Conservation (phyloP, 805 yeast species). For the Zygosaccharomyces rouxii region DNA sequence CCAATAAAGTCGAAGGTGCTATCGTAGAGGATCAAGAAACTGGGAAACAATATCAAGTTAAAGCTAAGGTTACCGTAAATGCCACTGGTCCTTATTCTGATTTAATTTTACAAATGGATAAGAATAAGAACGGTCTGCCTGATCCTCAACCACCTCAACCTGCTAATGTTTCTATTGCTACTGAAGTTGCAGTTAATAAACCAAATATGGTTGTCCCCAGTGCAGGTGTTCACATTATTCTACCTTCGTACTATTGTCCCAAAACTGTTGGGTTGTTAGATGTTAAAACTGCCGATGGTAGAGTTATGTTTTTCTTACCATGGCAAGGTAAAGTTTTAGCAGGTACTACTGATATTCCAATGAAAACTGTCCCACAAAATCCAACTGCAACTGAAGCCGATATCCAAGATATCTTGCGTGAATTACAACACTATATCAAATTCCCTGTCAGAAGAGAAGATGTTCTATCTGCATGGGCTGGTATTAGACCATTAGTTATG, state of each 20-base stretch:
- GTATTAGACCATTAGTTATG: slow-evolving; percentile 89
- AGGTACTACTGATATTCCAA: slow-evolving; percentile 93
- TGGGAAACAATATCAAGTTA: slow-evolving; percentile 55
- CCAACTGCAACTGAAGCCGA: slow-evolving; percentile 88
- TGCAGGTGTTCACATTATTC: slow-evolving; percentile 86
- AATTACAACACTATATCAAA: slow-evolving; percentile 83
- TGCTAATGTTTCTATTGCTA: slow-evolving; percentile 22
- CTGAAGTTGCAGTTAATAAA: slow-evolving; percentile 33
- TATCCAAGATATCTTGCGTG: slow-evolving; percentile 79
- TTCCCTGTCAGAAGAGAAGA: slow-evolving; percentile 87
- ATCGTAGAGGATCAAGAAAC: slow-evolving; percentile 68
- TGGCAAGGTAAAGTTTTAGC: slow-evolving; percentile 97
- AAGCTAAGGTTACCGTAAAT: slow-evolving; percentile 73
- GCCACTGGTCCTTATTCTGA: slow-evolving; percentile 96
- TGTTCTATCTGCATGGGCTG: slow-evolving; percentile 94
- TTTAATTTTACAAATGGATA: slow-evolving; percentile 79
- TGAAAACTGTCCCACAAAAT: slow-evolving; percentile 60
- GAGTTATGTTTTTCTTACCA: slow-evolving; percentile 95
- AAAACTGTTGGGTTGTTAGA: slow-evolving; percentile 82
- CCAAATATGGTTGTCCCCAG: slow-evolving; percentile 91
- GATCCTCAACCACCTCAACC: slow-evolving; percentile 38
- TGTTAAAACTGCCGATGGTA: slow-evolving; percentile 89
- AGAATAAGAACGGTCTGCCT: slow-evolving; percentile 59
- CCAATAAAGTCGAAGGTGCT: slow-evolving; percentile 67
- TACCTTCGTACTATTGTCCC: slow-evolving; percentile 92